Base-by-base conservation (phyloP, 257 asterid genomes). In the Craterostigma plantagineum region DNA sequence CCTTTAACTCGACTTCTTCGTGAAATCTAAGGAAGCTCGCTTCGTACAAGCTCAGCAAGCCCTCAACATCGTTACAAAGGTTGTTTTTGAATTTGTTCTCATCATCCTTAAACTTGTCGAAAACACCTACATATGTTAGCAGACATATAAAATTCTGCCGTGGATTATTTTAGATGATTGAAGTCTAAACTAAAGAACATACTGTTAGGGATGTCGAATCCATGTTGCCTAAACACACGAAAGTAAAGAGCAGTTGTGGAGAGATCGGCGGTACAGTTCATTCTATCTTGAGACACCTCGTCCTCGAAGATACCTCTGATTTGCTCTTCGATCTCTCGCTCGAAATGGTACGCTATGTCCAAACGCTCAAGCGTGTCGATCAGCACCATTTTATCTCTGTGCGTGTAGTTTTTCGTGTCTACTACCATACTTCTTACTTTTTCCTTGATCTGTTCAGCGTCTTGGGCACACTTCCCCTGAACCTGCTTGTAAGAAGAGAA, bases 201-300 rank as follows among this genome's bases (percentile, higher is more conserved):
- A 52, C 50, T 47, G 11, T 23, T 35, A 23, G 46, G 11, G 39
- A 56, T 35, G 0, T 11, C 46, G 38, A 36, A 16, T 0, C 65
- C 59, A 4, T 59, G 65, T 10, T 59, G 65, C 60, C 65, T 59
- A 51, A 59, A 52, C 7, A 59, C n/a, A 42, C 65, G 44, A 14
- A 59, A 59, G 33, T 59, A 51, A 12, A 59, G 55, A 33, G 56
- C 44, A n/a, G 44, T 40, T 3, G 2, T 40, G 44, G 3, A 40
- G 12, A 40, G 44, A 40, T 40, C 44, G 16, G 14, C n/a, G n/a
- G n/a, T n/a, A 10, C 2, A 23, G 6, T 10, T 37, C 42, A n/a
- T n/a, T 10, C 14, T 4, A 8, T 6, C 30, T 23, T 23, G 30
- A 23, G 30, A 23, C 6, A 6, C 2, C 6, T 23, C 6, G 30